Conservation (phyloP, 2,329 filamentous ascomycete species). For the Beauveria sp. region DNA sequence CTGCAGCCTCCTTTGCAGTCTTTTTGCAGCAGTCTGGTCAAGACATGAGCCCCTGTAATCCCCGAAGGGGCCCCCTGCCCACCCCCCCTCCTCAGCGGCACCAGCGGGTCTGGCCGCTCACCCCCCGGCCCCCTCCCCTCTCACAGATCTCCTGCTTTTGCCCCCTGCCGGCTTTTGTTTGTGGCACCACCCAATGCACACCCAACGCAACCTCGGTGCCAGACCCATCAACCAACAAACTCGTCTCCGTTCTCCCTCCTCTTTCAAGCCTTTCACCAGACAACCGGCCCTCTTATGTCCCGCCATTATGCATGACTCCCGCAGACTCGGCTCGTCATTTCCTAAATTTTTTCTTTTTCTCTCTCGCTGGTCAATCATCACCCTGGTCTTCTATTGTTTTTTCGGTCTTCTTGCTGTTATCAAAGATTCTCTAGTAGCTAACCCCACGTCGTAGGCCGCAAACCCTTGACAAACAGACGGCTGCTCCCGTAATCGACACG, state of each 20-base stretch:
- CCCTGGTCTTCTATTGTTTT: neutral
- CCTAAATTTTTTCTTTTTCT: neutral
- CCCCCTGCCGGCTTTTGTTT: neutral
- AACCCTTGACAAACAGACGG: neutral
- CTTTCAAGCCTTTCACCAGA: neutral
- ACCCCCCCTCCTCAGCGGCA: neutral
- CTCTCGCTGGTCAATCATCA: neutral
- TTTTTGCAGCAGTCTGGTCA: neutral
- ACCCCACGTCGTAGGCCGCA: too few relatives aligned
- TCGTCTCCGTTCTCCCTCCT: neutral
- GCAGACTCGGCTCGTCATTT: neutral
- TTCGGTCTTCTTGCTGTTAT: neutral
- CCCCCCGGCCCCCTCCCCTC: neutral
- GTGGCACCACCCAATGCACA: neutral
- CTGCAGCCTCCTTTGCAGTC: too few relatives aligned
- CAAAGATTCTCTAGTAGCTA: too few relatives aligned
- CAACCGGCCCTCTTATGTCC: neutral
- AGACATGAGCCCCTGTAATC: neutral
- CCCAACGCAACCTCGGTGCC: neutral
- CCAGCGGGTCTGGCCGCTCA: conserved; percentile 1
- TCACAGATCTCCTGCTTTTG: neutral
- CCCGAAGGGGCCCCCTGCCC: neutral
- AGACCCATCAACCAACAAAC: conserved; percentile 7
- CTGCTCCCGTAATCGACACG: neutral
- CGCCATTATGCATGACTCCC: neutral